Evolutionary conservation across 1,284 basidiomycete genomes (phyloP), one percentile per base, ranked within the genome.

Genomic region (Takashimella koratensis): DNA sequence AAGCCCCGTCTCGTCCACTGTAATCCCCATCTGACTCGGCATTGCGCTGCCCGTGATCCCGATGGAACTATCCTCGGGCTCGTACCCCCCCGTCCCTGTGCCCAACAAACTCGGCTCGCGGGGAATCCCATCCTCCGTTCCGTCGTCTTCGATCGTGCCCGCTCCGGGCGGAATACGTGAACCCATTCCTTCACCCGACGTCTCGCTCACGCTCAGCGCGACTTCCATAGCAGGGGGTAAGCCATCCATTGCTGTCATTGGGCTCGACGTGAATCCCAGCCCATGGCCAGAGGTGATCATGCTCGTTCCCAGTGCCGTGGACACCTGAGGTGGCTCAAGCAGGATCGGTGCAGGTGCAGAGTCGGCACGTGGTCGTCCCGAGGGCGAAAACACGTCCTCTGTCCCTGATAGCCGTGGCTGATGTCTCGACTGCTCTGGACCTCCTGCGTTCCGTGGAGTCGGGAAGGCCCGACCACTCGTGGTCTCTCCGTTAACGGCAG

Each of bases 51-150:
- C 58, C 1, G 53, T 53, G 3, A 51, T 42, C 19, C 60, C 62
- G 21, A 62, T 51, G 4, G 51, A 51, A 36, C 49, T 58, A 6
- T 49, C 53, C 2, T 53, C 75, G 30, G 80, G 78, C 22, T 83
- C 85, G 58, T 82, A 84, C 22, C 81, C 83, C 13, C 81, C 81
- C 3, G 49, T 81, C 81, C 6, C 77, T 77, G 10, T 73, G 44
- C 5, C 30, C 30, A 36, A 8, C 16, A 36, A 36, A 16, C 30
- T 36, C 16, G 16, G 30, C 30, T 36, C 30, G 10, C 30, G 30
- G 30, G 30, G 30, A 8, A 36, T 8, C 16, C 30, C 55, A 52
- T 43, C 42, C 20, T 22, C 21, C 12, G 21, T 16, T 43, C 42
- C 42, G 20, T 21, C 42, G 20, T 43, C 42, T 43, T 43, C 42